Evolutionary conservation across 257 asterid species (phyloP), one percentile per base, ranked within the genome.

Genomic region (Przewalskia tangutica): DNA sequence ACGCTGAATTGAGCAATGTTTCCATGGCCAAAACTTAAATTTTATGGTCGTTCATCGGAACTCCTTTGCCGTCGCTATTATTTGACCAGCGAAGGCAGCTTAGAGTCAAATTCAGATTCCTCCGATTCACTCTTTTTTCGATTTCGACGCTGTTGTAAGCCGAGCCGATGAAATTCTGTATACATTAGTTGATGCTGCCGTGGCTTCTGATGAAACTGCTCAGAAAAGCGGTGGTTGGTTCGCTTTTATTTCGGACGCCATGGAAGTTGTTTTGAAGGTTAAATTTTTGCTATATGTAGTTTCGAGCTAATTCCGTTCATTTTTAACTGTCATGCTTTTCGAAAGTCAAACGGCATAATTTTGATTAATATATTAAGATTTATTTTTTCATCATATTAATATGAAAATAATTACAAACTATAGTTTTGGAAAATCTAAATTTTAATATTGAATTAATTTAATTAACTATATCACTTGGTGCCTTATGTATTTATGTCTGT

Each of bases 261-360:
- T 96, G 99, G 99, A 96, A 92, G 88, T 91, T 87, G 98, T 96
- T 5, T 85, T 96, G 83, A 96, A 96, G 97, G 99, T 96, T 80
- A 27, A 27, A 1, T 27, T 27, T 27, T 54, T 14, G 59, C 20
- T 3, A 20, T 1, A 16, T 1, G 67, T 23, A 70, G 40, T 46
- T 46, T 71, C n/a, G 36, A 46, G 0, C 59, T 71, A 46, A 46
- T 46, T 46, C 4, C 6, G 42, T 46, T 71, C 59, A 20, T 0
- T 71, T 71, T 71, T 46, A 0, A 0, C 32, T 12, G 8, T 38
- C 0, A 64, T 40, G 8, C 11, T 62, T 27, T 10, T 64, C 71
- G 32, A 9, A 20, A 20, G 4, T 71, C 36, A 27, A 27, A 27
- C 32, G 1, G 32, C 32, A 27, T 27, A n/a, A n/a, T n/a, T n/a